Evolutionary conservation across 2,329 filamentous ascomycete species (phyloP).

Genomic region (Teratosphaeria pseudoeucalypti): DNA sequence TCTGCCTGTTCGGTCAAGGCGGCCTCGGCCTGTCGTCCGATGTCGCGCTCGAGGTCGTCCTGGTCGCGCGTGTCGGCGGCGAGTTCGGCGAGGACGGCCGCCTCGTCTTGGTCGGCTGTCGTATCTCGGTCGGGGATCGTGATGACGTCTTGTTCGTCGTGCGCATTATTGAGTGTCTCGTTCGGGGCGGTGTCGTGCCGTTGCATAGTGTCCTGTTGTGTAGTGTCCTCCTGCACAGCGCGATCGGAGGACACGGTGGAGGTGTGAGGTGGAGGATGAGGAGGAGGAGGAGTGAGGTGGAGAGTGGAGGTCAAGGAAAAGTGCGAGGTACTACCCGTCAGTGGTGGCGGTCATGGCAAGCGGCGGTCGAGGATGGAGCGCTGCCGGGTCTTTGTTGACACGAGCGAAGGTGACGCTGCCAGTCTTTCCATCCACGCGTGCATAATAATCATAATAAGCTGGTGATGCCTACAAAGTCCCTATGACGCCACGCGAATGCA

Average conservation of each 20-base stretch:
- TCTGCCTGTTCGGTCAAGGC: constrained; percentile 52
- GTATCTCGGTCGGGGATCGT: background rate
- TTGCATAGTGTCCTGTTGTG: too few species aligned
- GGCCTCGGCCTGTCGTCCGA: constrained; percentile 55
- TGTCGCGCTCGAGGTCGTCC: constrained; percentile 82
- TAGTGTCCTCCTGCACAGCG: background rate
- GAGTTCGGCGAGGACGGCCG: constrained; percentile 28
- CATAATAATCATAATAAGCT: background rate
- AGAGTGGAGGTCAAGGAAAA: background rate
- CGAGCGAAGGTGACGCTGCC: background rate
- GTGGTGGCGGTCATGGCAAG: background rate
- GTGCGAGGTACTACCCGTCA: background rate
- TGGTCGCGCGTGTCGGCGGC: constrained; percentile 59
- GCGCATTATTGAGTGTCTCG: background rate
- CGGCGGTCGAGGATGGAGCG: background rate
- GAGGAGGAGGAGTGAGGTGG: background rate
- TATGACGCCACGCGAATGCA: background rate
- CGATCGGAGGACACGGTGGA: background rate
- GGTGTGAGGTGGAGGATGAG: background rate
- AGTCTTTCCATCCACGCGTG: background rate
- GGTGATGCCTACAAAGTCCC: background rate
- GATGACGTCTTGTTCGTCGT: background rate
- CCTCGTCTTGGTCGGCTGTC: constrained; percentile 21
- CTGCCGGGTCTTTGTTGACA: background rate
- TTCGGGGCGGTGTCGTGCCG: too few species aligned